Evolutionary conservation across 805 yeast species (phyloP).

Genomic region (Kodamaea hsintzibuensis): DNA sequence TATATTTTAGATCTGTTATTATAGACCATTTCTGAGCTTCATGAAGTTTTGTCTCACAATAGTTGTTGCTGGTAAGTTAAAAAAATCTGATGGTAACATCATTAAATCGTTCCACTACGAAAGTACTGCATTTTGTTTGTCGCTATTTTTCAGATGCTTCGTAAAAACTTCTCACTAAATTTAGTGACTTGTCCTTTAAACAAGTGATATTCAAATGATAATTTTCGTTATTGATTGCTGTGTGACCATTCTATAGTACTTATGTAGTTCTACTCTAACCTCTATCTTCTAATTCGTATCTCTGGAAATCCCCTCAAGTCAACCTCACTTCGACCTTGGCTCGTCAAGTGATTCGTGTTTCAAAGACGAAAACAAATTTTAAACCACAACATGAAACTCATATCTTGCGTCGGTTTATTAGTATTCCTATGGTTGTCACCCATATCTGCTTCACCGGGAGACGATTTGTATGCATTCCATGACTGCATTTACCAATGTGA

Average conservation of each 20-base stretch:
- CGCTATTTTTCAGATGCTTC: neutral
- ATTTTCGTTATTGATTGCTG: too few relatives aligned
- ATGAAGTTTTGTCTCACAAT: neutral
- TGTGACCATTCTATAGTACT: neutral
- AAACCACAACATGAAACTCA: neutral
- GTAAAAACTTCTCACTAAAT: neutral
- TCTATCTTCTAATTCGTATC: neutral
- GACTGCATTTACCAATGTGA: conserved; percentile 56
- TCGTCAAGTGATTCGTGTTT: neutral
- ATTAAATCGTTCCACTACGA: too few relatives aligned
- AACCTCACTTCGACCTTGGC: neutral
- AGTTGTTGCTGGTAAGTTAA: too few relatives aligned
- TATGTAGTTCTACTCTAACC: neutral
- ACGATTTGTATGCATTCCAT: conserved; percentile 54
- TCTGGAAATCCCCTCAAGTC: neutral
- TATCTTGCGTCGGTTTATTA: neutral
- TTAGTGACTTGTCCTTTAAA: neutral
- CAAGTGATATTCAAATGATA: too few relatives aligned
- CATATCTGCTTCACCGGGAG: conserved; percentile 53
- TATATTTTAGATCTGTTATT: neutral
- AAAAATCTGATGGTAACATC: too few relatives aligned
- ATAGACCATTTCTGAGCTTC: too few relatives aligned
- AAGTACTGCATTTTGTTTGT: too few relatives aligned
- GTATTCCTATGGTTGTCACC: neutral
- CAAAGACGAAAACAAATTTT: neutral